Evolutionary conservation across 2,329 filamentous ascomycete genomes (phyloP).

Genomic region (Tolypocladium ophioglossoides): DNA sequence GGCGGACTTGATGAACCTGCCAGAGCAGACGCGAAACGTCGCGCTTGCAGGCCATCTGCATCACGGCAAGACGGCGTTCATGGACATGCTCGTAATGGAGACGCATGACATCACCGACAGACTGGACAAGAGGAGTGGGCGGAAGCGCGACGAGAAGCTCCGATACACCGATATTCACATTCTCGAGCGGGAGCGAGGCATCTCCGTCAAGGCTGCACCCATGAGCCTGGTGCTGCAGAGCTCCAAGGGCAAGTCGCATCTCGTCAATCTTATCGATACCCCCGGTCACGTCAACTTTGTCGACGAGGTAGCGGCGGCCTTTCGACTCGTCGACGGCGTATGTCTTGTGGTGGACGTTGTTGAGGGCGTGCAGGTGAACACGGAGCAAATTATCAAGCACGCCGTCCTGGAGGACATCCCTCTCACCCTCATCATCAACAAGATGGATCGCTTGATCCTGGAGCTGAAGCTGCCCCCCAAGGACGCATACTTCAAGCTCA

Average conservation of each 20-base stretch:
- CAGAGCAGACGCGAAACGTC: slow-evolving; percentile 87
- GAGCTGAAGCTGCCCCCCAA: slow-evolving; percentile 89
- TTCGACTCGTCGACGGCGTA: slow-evolving; percentile 82
- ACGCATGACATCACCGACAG: slow-evolving; percentile 79
- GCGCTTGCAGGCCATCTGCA: slow-evolving; percentile 88
- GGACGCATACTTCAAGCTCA: slow-evolving; percentile 97
- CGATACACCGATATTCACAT: slow-evolving; percentile 91
- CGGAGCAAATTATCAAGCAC: slow-evolving; percentile 94
- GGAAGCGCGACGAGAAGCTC: slow-evolving; percentile 76
- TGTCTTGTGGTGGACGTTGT: slow-evolving; percentile 93
- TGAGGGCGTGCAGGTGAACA: slow-evolving; percentile 97
- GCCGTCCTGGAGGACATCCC: slow-evolving; percentile 84
- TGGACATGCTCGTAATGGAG: slow-evolving; percentile 96
- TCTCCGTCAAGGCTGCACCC: slow-evolving; percentile 86
- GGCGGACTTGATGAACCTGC: slow-evolving; percentile 92
- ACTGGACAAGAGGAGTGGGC: slow-evolving; percentile 71
- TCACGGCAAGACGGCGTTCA: slow-evolving; percentile 94
- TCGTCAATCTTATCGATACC: slow-evolving; percentile 91
- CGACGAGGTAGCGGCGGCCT: slow-evolving; percentile 83
- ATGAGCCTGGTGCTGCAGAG: slow-evolving; percentile 89
- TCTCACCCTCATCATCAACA: slow-evolving; percentile 86
- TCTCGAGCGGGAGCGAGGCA: slow-evolving; percentile 75
- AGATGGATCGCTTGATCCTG: slow-evolving; percentile 89
- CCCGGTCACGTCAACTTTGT: slow-evolving; percentile 98
- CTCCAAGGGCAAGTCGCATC: slow-evolving; percentile 86